Conservation (phyloP, 345 rosid genomes). For the Eucalyptus polyanthemos region DNA sequence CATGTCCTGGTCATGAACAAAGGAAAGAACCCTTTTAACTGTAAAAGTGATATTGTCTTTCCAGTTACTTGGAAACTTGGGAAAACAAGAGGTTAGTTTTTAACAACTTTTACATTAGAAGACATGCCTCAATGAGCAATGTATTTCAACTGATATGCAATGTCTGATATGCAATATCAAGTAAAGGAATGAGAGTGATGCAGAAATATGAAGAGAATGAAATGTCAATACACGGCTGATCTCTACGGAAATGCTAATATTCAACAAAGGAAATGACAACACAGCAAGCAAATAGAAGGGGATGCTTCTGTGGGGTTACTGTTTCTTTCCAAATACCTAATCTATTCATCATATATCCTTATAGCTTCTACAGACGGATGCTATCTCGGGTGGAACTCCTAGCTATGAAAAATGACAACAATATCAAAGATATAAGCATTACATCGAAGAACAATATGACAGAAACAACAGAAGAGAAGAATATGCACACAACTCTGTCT, state of each 20-base stretch:
- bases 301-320: background rate
- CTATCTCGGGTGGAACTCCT: background rate
- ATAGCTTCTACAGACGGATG: background rate
- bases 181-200: background rate
- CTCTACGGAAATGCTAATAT: background rate
- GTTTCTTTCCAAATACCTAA: background rate
- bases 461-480: background rate
- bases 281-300: background rate
- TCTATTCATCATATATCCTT: background rate
- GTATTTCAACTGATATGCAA: background rate
- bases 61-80: background rate
- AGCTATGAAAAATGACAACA: background rate
- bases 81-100: background rate
- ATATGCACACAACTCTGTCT: background rate
- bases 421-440: background rate
- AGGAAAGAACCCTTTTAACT: background rate
- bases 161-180: background rate
- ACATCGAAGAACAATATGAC: background rate
- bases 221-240: background rate
- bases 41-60: background rate
- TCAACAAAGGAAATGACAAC: background rate
- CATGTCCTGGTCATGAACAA: slow-evolving; percentile 11
- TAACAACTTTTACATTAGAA: background rate
- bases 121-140: background rate
- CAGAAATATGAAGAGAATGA: background rate